Conservation (phyloP, 192 early-diverging fungal genomes). For the Coemansia sp. region DNA sequence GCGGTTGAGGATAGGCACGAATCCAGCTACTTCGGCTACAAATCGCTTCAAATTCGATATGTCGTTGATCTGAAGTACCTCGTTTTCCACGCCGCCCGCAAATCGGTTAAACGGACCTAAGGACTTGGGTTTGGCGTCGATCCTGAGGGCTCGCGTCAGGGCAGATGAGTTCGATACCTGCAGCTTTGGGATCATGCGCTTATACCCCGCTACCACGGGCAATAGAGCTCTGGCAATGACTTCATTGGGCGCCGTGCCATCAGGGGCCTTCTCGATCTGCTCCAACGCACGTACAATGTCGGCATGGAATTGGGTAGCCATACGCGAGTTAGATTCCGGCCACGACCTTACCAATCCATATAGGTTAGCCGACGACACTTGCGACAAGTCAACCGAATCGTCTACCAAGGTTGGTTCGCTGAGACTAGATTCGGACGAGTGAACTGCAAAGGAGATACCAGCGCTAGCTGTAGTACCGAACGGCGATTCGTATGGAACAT, state of each 20-base stretch:
- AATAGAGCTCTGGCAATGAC: slow-evolving; percentile 16
- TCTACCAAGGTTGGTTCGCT: not conserved
- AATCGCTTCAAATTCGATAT: not conserved
- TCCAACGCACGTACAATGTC: slow-evolving; percentile 9
- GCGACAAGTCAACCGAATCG: not conserved
- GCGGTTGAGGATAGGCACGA: slow-evolving; percentile 28
- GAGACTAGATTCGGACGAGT: not conserved
- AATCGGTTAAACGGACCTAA: not conserved
- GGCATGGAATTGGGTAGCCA: slow-evolving; percentile 6
- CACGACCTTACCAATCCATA: slow-evolving; percentile 5
- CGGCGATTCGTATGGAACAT: slow-evolving; percentile 20
- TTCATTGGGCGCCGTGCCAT: not conserved
- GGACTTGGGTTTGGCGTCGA: not conserved
- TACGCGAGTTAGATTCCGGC: not conserved
- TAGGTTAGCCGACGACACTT: slow-evolving; percentile 2
- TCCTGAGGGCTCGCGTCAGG: not conserved
- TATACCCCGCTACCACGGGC: slow-evolving; percentile 16
- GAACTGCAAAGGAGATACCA: not conserved
- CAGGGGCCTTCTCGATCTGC: not conserved
- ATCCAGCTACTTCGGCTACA: not conserved
- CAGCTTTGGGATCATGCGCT: not conserved
- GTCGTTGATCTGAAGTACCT: not conserved
- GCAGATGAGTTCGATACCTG: not conserved
- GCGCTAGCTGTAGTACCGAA: slow-evolving; percentile 1
- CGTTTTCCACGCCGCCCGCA: not conserved